phyloP scores from a whole-genome alignment of 192 early-diverging fungal species.

The Coemansia sp. region DNA sequence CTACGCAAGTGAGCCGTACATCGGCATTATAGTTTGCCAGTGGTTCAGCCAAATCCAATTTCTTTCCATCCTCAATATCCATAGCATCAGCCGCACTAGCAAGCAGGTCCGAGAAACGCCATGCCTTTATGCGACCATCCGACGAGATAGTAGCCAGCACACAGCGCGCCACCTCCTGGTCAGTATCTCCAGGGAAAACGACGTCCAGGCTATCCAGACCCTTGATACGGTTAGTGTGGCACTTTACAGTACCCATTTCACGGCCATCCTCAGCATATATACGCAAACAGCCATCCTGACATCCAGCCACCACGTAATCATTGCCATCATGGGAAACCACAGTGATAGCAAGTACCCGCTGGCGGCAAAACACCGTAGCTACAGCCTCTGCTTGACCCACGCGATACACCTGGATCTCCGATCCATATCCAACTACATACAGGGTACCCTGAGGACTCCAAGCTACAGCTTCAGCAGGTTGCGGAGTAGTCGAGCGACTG shows the following conservation, averaged over 20 bases:
- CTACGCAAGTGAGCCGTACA: conserved; percentile 56
- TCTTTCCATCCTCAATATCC: not conserved
- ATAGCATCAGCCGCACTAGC: not conserved
- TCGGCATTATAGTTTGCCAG: conserved; percentile 59
- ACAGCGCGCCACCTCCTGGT: no score
- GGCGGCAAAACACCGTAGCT: conserved; percentile 34
- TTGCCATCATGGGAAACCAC: conserved; percentile 16
- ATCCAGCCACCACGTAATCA: conserved; percentile 32
- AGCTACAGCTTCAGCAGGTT: conserved; percentile 29
- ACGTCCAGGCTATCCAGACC: conserved; percentile 30
- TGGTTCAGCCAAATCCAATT: conserved; percentile 11
- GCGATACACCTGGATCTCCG: conserved; percentile 41
- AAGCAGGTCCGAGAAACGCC: conserved; percentile 41
- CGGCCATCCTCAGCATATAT: conserved; percentile 35
- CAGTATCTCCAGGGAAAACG: conserved; percentile 28
- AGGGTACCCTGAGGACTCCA: conserved; percentile 29
- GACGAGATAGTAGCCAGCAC: conserved; percentile 63
- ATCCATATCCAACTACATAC: conserved; percentile 41
- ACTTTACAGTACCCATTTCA: conserved; percentile 29
- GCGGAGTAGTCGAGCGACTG: conserved; percentile 42
- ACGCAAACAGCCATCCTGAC: conserved; percentile 49
- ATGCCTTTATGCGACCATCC: conserved; percentile 67
- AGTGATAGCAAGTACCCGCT: conserved; percentile 34
- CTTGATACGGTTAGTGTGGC: conserved; percentile 42
- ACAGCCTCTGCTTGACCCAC: conserved; percentile 36